phyloP scores from a whole-genome alignment of 1,139 yeast genomes.

The Arxiozyma heterogenica region DNA sequence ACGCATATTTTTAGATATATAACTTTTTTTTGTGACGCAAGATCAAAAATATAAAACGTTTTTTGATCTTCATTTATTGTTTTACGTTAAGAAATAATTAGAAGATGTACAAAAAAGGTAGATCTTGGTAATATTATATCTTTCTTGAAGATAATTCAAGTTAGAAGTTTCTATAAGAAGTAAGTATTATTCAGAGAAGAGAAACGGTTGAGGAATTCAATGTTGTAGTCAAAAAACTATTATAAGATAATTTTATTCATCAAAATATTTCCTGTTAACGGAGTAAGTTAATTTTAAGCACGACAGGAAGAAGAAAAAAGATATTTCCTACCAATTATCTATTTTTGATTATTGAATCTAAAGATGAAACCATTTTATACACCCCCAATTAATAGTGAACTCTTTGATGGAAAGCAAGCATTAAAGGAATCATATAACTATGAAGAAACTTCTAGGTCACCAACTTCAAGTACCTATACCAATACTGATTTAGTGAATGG shows the following conservation, averaged over 20 bases:
- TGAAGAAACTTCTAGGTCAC: not conserved
- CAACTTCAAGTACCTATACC: not conserved
- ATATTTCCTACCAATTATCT: not conserved
- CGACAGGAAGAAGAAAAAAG: not conserved
- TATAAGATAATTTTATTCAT: too few relatives aligned
- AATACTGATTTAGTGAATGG: not conserved
- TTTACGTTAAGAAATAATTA: not conserved
- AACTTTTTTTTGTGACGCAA: not conserved
- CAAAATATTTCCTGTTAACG: not conserved
- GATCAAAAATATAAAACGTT: not conserved
- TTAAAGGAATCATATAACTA: conserved; percentile 24
- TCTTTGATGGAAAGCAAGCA: conserved; percentile 21
- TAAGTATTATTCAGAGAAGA: not conserved
- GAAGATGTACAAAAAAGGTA: not conserved
- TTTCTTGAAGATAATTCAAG: not conserved
- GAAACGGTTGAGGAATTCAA: not conserved
- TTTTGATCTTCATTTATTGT: not conserved
- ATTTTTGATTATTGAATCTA: not conserved
- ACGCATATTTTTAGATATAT: too few relatives aligned
- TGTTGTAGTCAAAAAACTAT: not conserved
- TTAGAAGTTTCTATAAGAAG: not conserved
- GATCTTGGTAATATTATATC: not conserved
- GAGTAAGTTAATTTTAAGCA: not conserved
- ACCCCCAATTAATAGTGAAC: conserved; percentile 25
- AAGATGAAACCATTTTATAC: conserved; percentile 21